These are phyloP conservation scores for Cyberlindnera samutprakarnensis DNA, from an alignment of 805 yeast genomes.

Conservation along the genomic window DNA sequence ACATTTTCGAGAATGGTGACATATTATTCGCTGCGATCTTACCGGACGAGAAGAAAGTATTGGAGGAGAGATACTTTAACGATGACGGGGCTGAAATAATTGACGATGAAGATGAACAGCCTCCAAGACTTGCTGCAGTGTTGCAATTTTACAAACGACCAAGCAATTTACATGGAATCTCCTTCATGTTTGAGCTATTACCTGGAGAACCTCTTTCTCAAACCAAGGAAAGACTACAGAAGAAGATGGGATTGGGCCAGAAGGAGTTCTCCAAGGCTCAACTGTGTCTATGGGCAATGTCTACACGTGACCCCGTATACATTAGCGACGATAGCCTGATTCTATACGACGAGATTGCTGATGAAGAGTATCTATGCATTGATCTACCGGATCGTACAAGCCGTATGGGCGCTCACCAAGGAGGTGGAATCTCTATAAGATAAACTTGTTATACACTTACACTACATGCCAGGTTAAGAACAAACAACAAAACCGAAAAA, in stretches of 20 bases:
- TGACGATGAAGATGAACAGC: constrained; percentile 6
- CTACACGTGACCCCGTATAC: constrained; percentile 30
- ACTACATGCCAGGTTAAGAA: too few species aligned
- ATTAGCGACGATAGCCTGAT: constrained; percentile 39
- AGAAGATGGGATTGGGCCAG: constrained; percentile 65
- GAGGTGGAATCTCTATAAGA: constrained; percentile 34
- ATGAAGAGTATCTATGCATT: constrained; percentile 56
- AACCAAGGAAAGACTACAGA: constrained; percentile 61
- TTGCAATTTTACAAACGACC: constrained; percentile 72
- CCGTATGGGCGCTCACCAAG: constrained; percentile 43
- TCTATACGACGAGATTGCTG: constrained; percentile 46
- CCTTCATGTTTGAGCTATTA: constrained; percentile 68
- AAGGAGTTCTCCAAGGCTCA: constrained; percentile 74
- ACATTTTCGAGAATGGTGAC: constrained; percentile 28
- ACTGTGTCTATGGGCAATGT: constrained; percentile 30
- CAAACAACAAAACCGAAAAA: too few species aligned
- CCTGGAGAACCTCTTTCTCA: constrained; percentile 58
- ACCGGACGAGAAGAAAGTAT: constrained; percentile 27
- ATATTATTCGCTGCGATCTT: constrained; percentile 39
- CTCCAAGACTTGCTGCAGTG: constrained; percentile 46
- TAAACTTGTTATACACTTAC: too few species aligned
- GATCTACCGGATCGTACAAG: constrained; percentile 83
- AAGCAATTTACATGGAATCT: constrained; percentile 67
- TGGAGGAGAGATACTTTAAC: constrained; percentile 15
- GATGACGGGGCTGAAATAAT: constrained; percentile 3